phyloP scores from a whole-genome alignment of 495 filamentous ascomycete genomes.

The Daldinia caldariorum region DNA sequence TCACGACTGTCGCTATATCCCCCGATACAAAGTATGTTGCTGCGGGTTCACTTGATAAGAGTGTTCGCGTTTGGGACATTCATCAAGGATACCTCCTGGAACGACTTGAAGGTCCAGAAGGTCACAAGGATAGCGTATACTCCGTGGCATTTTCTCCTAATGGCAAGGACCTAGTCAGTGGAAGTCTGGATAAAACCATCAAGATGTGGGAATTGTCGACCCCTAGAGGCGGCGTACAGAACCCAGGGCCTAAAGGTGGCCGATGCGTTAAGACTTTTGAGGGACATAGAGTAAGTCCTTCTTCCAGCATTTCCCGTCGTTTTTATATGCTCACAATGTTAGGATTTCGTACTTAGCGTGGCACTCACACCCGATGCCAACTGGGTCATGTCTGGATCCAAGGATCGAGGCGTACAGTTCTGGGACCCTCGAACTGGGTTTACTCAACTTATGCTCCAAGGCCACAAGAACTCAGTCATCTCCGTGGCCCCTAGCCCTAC shows the following conservation, averaged over 20 bases:
- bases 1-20: slow-evolving; percentile 92
- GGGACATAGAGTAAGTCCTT: slow-evolving; percentile 78
- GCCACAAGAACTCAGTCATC: slow-evolving; percentile 93
- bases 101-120: slow-evolving; percentile 83
- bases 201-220: slow-evolving; percentile 91
- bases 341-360: slow-evolving; percentile 93
- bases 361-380: slow-evolving; percentile 86
- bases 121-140: slow-evolving; percentile 93
- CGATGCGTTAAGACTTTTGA: slow-evolving; percentile 90
- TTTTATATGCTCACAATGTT: slow-evolving; percentile 42
- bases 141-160: slow-evolving; percentile 91
- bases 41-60: slow-evolving; percentile 89
- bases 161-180: slow-evolving; percentile 85
- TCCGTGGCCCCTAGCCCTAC: slow-evolving; percentile 86
- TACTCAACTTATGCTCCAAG: slow-evolving; percentile 91
- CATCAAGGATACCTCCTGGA: slow-evolving; percentile 82
- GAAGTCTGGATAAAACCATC: slow-evolving; percentile 92
- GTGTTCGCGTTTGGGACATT: slow-evolving; percentile 89
- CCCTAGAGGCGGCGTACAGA: slow-evolving; percentile 70
- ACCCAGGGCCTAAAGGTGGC: slow-evolving; percentile 74
- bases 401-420: slow-evolving; percentile 91
- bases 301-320: slow-evolving; percentile 6
- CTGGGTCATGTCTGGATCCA: slow-evolving; percentile 92
- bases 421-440: slow-evolving; percentile 89
- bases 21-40: slow-evolving; percentile 87